phyloP scores from a whole-genome alignment of 495 filamentous ascomycete species.

The Aspergillus asperescens region DNA sequence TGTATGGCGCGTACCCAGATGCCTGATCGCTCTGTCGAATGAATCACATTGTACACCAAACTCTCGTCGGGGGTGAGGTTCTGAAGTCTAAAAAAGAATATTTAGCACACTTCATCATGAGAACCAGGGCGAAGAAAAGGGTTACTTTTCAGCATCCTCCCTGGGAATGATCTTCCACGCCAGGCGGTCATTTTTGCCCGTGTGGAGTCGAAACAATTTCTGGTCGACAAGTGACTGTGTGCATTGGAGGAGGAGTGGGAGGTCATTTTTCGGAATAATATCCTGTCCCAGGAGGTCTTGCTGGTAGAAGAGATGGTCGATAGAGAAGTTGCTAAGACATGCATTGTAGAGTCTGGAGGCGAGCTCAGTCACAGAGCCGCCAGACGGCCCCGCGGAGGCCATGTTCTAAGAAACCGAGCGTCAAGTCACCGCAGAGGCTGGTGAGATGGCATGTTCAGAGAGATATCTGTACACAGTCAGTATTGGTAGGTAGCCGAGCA shows the following conservation, averaged over 20 bases:
- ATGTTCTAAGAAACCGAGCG: conserved; percentile 20
- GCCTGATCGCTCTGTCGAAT: conserved; percentile 71
- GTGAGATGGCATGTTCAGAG: conserved; percentile 30
- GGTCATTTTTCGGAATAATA: conserved; percentile 55
- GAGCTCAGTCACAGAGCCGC: conserved; percentile 31
- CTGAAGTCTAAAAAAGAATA: conserved; percentile 51
- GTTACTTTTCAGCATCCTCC: conserved; percentile 68
- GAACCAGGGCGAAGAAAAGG: not conserved
- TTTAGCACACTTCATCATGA: not conserved
- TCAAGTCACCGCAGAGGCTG: conserved; percentile 22
- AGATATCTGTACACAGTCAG: conserved; percentile 6
- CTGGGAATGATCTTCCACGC: conserved; percentile 62
- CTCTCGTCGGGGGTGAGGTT: conserved; percentile 63
- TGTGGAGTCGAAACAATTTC: conserved; percentile 59
- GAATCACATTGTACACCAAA: conserved; percentile 79
- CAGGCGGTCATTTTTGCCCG: conserved; percentile 47
- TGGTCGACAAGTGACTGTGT: conserved; percentile 60
- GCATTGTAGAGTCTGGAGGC: conserved; percentile 43
- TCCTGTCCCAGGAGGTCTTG: conserved; percentile 57
- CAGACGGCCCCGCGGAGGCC: conserved; percentile 33
- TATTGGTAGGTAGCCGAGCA: not conserved
- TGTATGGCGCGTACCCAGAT: conserved; percentile 84
- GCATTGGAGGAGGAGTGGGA: conserved; percentile 52
- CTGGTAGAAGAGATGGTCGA: conserved; percentile 58
- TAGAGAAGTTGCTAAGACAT: conserved; percentile 34